Base-by-base conservation (phyloP, 2,329 filamentous ascomycete species). In the Penicillium sp. region DNA sequence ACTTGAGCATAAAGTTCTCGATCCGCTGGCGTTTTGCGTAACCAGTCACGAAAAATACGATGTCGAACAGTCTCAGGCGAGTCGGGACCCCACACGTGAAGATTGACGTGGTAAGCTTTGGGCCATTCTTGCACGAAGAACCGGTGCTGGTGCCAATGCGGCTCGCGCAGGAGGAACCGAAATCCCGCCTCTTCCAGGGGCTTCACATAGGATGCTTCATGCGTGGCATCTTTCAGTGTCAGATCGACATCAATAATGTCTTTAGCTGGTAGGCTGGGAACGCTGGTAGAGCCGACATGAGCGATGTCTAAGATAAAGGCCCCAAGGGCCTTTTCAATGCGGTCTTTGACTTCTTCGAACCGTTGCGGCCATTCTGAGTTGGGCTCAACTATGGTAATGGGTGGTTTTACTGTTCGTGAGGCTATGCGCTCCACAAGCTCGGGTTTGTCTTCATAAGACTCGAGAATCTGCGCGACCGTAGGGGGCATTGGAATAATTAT, bases 241-340 rank as follows among this genome's bases (percentile, higher is more conserved):
- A 84, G 67, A 62, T 84, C 82, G 27, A 84, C 73, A 63, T 84
- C 82, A 47, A 84, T 80, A 47, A 83, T 69, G 29, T 74, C 71
- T 68, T 84, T 84, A 46, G 82, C 82, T 0, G 79, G 72, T 3
- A 84, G 74, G 8, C 68, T 70, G 0, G 79, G 79, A 7, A 84
- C 72, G 50, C 78, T 79, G 27, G 82, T 84, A 13, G 80, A 83
- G 26, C 82, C 82, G 31, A 78, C 72, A 63, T 84, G 82, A 19
- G 70, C 61, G 51, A 84, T 68, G 22, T 68, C 63, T n/a, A 73
- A 59, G 35, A 68, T 61, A 4, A 61, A 64, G 9, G 57, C 16
- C 19, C 60, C 60, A 9, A 66, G 57, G n/a, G 58, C 66, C 14
- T 53, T 43, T 55, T 55, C 26, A 27, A 70, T 68, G n/a, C 59